Evolutionary conservation across 192 early-diverging fungal species (phyloP), one percentile per base, ranked within the genome.

Genomic region (Chytriomyces sp.): DNA sequence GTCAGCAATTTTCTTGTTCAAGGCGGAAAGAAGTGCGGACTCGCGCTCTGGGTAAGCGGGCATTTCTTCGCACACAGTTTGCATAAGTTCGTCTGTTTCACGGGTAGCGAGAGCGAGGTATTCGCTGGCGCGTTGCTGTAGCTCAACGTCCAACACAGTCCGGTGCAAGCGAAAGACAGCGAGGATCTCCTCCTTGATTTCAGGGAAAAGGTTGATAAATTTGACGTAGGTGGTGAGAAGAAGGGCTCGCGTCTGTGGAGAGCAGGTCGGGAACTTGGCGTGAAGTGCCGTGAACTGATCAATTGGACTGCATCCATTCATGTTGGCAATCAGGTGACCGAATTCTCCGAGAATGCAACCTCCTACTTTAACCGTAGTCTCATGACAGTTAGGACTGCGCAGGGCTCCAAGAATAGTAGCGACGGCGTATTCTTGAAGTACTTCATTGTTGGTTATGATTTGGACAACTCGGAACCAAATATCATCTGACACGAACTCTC

Each of bases 381-480:
- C 98, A 80, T 96, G 93, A 81, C 95, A 99, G 52, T 90, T 88
- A 5, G 95, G 94, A 3, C 93, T 91, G n/a, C 85, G 82, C 53
- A 99, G 82, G 34, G 93, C 90, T 58, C 90, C 86, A 5, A 89
- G 65, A 49, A 85, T 80, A 12, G 94, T 98, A 62, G 88, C 87
- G 59, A 92, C 91, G 2, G 98, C 93, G 76, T 98, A 99, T 58
- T 93, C 90, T 78, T 98, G 94, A 55, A 98, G 83, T 62, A 93
- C 94, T 75, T 96, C 94, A 74, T 97, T 94, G 78, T 96, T 94
- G 49, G 94, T 90, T 7, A 99, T 89, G 67, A 98, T 96, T 78
- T 98, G 94, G 12, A 99, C 93, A 6, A 99, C 92, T 56, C 98
- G 87, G 83, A 94, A 93, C 98, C 98, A 99, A 14, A 99, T 91